Evolutionary conservation across 2,329 filamentous ascomycete genomes (phyloP), one percentile per base, ranked within the genome.

Genomic region (Aureobasidium sp.): DNA sequence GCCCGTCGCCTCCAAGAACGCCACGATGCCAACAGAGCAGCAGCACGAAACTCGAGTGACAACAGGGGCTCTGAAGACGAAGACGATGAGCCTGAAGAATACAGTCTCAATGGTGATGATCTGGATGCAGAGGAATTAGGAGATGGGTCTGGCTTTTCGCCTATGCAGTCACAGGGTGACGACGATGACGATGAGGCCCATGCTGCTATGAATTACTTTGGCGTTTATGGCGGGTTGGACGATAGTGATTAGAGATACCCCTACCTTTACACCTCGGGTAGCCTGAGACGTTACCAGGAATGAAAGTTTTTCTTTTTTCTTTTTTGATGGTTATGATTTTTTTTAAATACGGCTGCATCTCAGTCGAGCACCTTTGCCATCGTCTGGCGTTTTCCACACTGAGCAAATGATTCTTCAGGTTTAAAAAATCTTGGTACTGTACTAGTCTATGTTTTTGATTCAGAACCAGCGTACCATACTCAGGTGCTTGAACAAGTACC

Each of bases 401-500:
- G n/a, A n/a, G n/a, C n/a, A n/a, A n/a, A n/a, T n/a, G n/a, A n/a
- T n/a, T n/a, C n/a, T n/a, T n/a, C n/a, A n/a, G n/a, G n/a, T n/a
- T n/a, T n/a, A n/a, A n/a, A n/a, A n/a, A n/a, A n/a, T n/a, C n/a
- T n/a, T n/a, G n/a, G n/a, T n/a, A n/a, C n/a, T n/a, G n/a, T n/a
- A n/a, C n/a, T n/a, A n/a, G n/a, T n/a, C n/a, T n/a, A n/a, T n/a
- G n/a, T n/a, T n/a, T n/a, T n/a, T n/a, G n/a, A n/a, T n/a, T n/a
- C n/a, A n/a, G n/a, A n/a, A 57, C 53, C 41, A 57, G 22, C 7
- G 49, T 55, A 12, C 56, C 56, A 54, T 59, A 59, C 34, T 59
- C 57, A 11, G 56, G 57, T 14, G 56, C 56, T 19, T 53, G 52
- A 17, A 51, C 51, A 68, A 59, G 49, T 3, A 67, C 62, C 7